These are phyloP conservation scores for Arachnopeziza araneosa DNA, from an alignment of 2,329 filamentous ascomycete genomes.

Conservation along the genomic window DNA sequence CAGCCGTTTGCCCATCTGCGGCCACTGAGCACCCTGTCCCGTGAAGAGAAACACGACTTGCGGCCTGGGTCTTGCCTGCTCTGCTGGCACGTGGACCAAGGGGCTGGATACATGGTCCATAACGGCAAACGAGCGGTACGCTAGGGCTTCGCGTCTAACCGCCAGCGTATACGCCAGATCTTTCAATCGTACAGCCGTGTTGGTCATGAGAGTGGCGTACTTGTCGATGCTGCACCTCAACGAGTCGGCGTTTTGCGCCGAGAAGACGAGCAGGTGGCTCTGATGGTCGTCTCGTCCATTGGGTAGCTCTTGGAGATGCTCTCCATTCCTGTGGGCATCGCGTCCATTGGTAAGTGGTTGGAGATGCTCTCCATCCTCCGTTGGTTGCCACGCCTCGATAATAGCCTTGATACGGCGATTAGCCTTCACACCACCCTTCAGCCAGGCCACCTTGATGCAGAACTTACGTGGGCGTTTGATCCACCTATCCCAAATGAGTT, in stretches of 20 bases:
- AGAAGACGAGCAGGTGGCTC: background rate
- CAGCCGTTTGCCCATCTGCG: slow-evolving; percentile 12
- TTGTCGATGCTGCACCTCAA: background rate
- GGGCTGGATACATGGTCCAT: background rate
- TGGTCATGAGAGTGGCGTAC: background rate
- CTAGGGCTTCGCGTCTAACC: background rate
- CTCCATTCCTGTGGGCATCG: no score
- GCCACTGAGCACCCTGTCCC: slow-evolving; percentile 18
- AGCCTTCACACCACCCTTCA: no score
- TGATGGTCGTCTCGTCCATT: no score
- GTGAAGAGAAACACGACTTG: background rate
- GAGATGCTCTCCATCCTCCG: no score
- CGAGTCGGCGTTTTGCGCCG: background rate
- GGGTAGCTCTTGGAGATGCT: no score
- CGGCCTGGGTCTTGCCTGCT: background rate
- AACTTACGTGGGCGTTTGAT: slow-evolving; percentile 28
- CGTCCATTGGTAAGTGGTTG: no score
- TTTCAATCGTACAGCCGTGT: background rate
- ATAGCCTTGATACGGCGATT: no score
- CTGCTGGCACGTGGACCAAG: no score
- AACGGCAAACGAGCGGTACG: background rate
- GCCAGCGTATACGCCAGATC: slow-evolving; percentile 1
- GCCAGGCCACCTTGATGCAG: background rate
- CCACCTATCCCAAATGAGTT: slow-evolving; percentile 26
- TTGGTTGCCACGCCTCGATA: no score